These are phyloP conservation scores for Pluteus cervinus DNA, from an alignment of 768 basidiomycete species.

Conservation along the genomic window DNA sequence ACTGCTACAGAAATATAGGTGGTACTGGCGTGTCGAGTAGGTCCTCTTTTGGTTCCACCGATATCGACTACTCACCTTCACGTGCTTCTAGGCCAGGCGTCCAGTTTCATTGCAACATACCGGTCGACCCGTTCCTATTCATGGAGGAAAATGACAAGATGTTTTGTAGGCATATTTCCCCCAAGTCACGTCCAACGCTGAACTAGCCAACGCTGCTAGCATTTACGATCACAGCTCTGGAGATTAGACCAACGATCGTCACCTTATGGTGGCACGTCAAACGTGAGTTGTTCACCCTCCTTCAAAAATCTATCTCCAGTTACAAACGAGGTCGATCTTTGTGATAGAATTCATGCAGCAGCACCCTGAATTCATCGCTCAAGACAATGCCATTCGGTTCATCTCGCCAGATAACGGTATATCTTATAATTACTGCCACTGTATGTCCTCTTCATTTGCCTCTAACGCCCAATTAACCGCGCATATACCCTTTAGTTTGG, in stretches of 20 bases:
- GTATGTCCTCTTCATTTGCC: slow-evolving; percentile 30
- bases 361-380: slow-evolving; percentile 50
- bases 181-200: too few species aligned
- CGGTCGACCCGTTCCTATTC: slow-evolving; percentile 60
- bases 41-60: too few species aligned
- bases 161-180: slow-evolving; percentile 40
- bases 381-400: slow-evolving; percentile 58
- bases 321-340: not conserved
- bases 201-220: too few species aligned
- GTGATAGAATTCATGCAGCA: slow-evolving; percentile 45
- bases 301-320: not conserved
- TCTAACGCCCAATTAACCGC: not conserved
- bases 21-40: slow-evolving; percentile 78
- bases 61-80: too few species aligned
- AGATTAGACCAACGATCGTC: slow-evolving; percentile 69
- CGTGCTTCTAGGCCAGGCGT: slow-evolving; percentile 50
- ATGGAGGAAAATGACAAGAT: slow-evolving; percentile 68
- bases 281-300: slow-evolving; percentile 33
- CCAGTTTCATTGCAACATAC: slow-evolving; percentile 69
- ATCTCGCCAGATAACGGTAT: slow-evolving; percentile 43
- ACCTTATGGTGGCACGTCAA: slow-evolving; percentile 69
- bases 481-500: slow-evolving; percentile 37
- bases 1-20: slow-evolving; percentile 58
- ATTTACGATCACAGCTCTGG: slow-evolving; percentile 72
- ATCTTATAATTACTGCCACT: slow-evolving; percentile 69